Percentiles rank a stretch among this genome's conserved stretches.
phyloP scores from a whole-genome alignment of 345 rosid species.

The Noccaea caerulescens region DNA sequence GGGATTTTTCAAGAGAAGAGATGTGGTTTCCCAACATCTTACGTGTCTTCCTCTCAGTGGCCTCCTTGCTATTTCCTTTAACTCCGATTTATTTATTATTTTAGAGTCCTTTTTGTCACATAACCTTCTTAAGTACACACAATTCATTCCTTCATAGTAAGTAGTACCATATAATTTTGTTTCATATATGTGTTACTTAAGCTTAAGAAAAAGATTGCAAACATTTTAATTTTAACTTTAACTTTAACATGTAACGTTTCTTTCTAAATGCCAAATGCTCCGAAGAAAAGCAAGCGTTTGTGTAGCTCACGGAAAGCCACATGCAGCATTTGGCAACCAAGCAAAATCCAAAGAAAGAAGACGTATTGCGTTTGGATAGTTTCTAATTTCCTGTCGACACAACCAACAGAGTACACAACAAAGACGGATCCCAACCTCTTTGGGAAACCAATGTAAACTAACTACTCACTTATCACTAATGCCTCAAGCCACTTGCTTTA shows the following conservation, averaged over 20 bases:
- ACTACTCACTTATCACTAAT: slow-evolving; percentile 3
- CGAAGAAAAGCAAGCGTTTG: background rate
- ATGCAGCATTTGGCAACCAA: slow-evolving; percentile 31
- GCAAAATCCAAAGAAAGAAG: slow-evolving; percentile 30
- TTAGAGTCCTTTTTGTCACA: background rate
- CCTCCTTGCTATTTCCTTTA: background rate
- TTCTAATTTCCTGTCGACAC: slow-evolving; percentile 21
- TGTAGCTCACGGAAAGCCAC: slow-evolving; percentile 41
- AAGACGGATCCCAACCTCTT: background rate
- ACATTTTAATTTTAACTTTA: no score
- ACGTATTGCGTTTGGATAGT: slow-evolving; percentile 19
- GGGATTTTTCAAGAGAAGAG: slow-evolving; percentile 38
- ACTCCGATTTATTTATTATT: background rate
- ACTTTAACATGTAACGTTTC: background rate
- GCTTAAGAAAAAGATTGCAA: no score
- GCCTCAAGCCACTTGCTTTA: background rate
- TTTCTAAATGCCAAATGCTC: background rate
- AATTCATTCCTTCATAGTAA: no score
- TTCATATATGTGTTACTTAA: no score
- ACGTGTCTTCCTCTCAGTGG: slow-evolving; percentile 60
- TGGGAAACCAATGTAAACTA: background rate
- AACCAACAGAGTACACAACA: slow-evolving; percentile 20
- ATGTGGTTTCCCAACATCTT: slow-evolving; percentile 54
- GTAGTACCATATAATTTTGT: no score
- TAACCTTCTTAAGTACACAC: background rate